Evolutionary conservation across 345 rosid genomes (phyloP).

Genomic region (Salix purpurea): DNA sequence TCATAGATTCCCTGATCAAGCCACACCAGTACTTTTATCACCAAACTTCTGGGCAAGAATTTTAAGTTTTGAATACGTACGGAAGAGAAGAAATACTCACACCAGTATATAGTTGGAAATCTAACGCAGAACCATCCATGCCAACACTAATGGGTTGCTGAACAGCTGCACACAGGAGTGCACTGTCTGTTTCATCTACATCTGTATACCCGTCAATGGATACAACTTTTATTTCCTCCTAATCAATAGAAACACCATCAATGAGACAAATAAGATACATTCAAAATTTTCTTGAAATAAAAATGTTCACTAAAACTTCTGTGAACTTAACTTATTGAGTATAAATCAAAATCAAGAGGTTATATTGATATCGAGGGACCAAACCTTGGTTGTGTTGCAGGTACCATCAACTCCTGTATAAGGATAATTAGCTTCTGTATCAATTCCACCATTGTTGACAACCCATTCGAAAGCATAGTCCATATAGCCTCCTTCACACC

Average conservation of each 20-base stretch:
- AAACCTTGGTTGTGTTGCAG: conserved; percentile 58
- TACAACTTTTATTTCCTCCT: conserved; percentile 53
- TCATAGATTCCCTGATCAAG: conserved; percentile 49
- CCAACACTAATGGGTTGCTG: conserved; percentile 74
- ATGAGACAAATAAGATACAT: neutral
- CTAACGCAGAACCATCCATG: conserved; percentile 65
- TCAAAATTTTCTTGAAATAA: no score
- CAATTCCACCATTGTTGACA: conserved; percentile 60
- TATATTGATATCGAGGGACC: neutral
- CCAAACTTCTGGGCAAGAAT: neutral
- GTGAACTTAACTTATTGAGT: neutral
- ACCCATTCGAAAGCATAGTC: conserved; percentile 79
- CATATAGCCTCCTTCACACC: conserved; percentile 79
- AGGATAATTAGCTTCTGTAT: conserved; percentile 54
- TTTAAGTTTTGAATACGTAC: neutral
- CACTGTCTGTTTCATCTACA: conserved; percentile 54
- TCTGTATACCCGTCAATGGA: conserved; percentile 62
- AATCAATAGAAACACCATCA: conserved; percentile 11
- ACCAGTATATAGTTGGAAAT: conserved; percentile 70
- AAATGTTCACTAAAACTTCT: no score
- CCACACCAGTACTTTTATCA: neutral
- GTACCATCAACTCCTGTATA: conserved; percentile 53
- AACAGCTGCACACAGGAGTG: conserved; percentile 56
- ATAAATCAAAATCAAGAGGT: neutral
- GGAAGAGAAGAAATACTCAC: conserved; percentile 30